Percentiles rank a stretch among this genome's conserved stretches.
These are phyloP conservation scores for Phoma herbarum DNA, from an alignment of 2,329 filamentous ascomycete genomes.

Conservation along the genomic window DNA sequence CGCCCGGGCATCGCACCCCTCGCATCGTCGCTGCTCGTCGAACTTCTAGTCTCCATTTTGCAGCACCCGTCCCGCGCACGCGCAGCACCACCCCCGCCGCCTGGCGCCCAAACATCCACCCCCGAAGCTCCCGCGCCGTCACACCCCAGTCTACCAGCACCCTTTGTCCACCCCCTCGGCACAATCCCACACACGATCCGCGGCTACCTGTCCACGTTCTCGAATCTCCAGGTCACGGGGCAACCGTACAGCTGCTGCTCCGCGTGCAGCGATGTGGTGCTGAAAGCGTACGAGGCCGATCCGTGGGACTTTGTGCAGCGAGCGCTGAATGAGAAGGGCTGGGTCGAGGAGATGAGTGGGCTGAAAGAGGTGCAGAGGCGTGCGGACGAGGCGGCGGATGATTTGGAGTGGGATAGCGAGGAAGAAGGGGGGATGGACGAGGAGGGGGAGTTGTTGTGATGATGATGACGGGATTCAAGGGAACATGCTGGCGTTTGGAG, in stretches of 20 bases:
- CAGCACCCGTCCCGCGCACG: slow-evolving; percentile 67
- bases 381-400: slow-evolving; percentile 57
- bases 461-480: too few species aligned
- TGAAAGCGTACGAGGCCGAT: slow-evolving; percentile 71
- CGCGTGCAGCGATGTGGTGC: slow-evolving; percentile 76
- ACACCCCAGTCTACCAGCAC: slow-evolving; percentile 44
- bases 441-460: slow-evolving; percentile 58
- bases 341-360: slow-evolving; percentile 78
- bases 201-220: slow-evolving; percentile 77
- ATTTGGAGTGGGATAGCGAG: slow-evolving; percentile 68
- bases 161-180: slow-evolving; percentile 68
- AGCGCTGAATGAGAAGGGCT: slow-evolving; percentile 78
- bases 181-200: slow-evolving; percentile 83
- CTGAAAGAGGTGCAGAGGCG: slow-evolving; percentile 70
- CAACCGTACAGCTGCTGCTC: slow-evolving; percentile 82
- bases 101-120: slow-evolving; percentile 22
- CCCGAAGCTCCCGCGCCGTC: slow-evolving; percentile 21
- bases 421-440: slow-evolving; percentile 61
- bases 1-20: slow-evolving; percentile 91
- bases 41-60: slow-evolving; percentile 84
- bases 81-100: slow-evolving; percentile 36
- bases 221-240: slow-evolving; percentile 76
- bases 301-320: slow-evolving; percentile 81
- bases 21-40: slow-evolving; percentile 88
- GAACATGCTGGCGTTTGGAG: too few species aligned